Evolutionary conservation across 345 rosid genomes (phyloP), one percentile per base, ranked within the genome.

Genomic region (Mangifera indica): DNA sequence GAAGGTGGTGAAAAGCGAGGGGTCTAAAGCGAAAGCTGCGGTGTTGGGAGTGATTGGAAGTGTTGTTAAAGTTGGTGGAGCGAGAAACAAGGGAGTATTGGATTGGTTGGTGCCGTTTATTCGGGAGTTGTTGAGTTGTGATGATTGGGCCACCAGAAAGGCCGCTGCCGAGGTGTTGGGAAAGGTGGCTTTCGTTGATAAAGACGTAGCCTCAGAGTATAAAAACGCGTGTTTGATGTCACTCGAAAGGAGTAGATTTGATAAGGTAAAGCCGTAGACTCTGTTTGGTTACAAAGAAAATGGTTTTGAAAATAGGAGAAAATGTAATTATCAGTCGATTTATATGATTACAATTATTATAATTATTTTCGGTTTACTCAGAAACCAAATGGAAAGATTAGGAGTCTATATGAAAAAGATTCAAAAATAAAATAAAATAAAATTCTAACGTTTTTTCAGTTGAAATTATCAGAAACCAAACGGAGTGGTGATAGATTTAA

Each of bases 131-230:
- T 77, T 92, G 81, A 84, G 98, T 58, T 80, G 79, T 56, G 87
- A 86, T 5, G 97, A 92, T 63, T 95, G 99, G 99, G 78, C 87
- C 44, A 84, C 92, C 49, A 90, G 99, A 54, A 95, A 92, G 79
- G 89, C 97, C 0, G 96, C 99, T 1, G 92, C 99, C 0, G 98
- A 95, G 80, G 85, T 87, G 0, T 75, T 95, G 76, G 91, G 90
- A 68, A 92, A 79, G 76, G 84, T 95, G 24, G 92, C 92, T 14
- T 9, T 66, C 25, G 87, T 60, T 10, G 99, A 90, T 69, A 82
- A 73, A 74, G 86, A 90, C 45, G 65, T 91, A 58, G 96, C 92
- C 7, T 75, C 74, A 29, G 81, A 82, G 74, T 84, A 84, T 66
- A 87, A 82, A 80, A 81, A 76, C 21, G 54, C 81, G 3, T 89